phyloP scores from a whole-genome alignment of 345 rosid genomes.

The Eucalyptus pauciflora region DNA sequence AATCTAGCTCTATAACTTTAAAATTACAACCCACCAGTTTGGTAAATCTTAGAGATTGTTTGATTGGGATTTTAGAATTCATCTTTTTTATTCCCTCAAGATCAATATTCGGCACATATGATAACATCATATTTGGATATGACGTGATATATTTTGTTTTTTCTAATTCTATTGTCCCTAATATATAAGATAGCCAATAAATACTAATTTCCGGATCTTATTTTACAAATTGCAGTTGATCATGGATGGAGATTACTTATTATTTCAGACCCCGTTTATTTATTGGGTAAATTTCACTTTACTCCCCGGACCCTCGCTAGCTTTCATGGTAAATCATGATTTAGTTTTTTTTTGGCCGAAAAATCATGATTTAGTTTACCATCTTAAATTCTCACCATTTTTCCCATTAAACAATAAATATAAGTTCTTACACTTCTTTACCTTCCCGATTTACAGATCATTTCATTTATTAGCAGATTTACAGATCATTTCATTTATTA shows the following conservation, averaged over 20 bases:
- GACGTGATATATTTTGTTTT: background rate
- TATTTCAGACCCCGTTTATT: background rate
- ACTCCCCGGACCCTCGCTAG: background rate
- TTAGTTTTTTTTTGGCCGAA: background rate
- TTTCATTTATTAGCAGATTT: background rate
- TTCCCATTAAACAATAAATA: background rate
- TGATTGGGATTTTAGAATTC: background rate
- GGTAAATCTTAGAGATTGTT: background rate
- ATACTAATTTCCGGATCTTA: background rate
- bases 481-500: background rate
- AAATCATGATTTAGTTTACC: background rate
- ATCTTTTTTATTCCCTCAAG: background rate
- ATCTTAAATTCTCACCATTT: background rate
- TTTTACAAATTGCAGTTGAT: background rate
- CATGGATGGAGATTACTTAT: background rate
- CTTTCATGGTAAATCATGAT: background rate
- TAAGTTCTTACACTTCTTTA: background rate
- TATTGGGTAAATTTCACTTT: background rate
- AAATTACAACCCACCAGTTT: background rate
- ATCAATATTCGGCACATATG: fast-evolving
- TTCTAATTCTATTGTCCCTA: background rate
- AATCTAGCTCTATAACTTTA: background rate
- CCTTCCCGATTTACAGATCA: background rate
- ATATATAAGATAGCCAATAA: background rate
- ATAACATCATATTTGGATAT: background rate